Evolutionary conservation across 768 basidiomycete genomes (phyloP).

Genomic region (Cystofilobasidium capitatum): DNA sequence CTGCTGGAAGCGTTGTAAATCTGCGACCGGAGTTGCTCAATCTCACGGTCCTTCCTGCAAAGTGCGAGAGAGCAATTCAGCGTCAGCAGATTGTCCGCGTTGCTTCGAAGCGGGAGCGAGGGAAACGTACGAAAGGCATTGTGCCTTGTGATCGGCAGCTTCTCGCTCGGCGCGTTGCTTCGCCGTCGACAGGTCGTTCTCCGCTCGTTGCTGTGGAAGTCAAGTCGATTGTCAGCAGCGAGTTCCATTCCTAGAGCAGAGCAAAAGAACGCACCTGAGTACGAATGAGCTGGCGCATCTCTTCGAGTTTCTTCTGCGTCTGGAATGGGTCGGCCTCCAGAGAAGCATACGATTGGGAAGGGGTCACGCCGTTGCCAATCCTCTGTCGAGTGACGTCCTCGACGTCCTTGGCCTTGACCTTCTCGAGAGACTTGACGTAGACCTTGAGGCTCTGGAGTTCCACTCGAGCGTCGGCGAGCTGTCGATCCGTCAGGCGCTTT

Average conservation of each 20-base stretch:
- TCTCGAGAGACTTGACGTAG: slow-evolving; percentile 78
- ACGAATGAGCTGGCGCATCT: slow-evolving; percentile 19
- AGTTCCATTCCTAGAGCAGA: no score
- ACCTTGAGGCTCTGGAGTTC: slow-evolving; percentile 64
- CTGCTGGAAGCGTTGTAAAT: not conserved
- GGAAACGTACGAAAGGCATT: slow-evolving; percentile 52
- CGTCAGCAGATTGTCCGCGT: not conserved
- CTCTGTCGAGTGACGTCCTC: slow-evolving; percentile 71
- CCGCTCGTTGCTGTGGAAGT: slow-evolving; percentile 52
- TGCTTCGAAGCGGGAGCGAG: not conserved
- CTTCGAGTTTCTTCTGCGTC: slow-evolving; percentile 21
- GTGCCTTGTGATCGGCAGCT: slow-evolving; percentile 62
- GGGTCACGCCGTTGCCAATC: slow-evolving; percentile 39
- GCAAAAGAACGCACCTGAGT: slow-evolving; percentile 5
- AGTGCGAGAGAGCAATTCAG: not conserved
- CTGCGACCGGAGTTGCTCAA: slow-evolving; percentile 16
- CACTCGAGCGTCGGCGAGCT: slow-evolving; percentile 67
- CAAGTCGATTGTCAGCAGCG: no score
- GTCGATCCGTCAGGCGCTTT: slow-evolving; percentile 84
- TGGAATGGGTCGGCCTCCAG: not conserved
- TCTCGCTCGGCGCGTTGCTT: slow-evolving; percentile 71
- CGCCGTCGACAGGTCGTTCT: slow-evolving; percentile 56
- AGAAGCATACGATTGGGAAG: not conserved
- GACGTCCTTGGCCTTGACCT: slow-evolving; percentile 55
- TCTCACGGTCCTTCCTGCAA: slow-evolving; percentile 15